phyloP scores from a whole-genome alignment of 495 filamentous ascomycete species.

The Penicillium bovifimosum region DNA sequence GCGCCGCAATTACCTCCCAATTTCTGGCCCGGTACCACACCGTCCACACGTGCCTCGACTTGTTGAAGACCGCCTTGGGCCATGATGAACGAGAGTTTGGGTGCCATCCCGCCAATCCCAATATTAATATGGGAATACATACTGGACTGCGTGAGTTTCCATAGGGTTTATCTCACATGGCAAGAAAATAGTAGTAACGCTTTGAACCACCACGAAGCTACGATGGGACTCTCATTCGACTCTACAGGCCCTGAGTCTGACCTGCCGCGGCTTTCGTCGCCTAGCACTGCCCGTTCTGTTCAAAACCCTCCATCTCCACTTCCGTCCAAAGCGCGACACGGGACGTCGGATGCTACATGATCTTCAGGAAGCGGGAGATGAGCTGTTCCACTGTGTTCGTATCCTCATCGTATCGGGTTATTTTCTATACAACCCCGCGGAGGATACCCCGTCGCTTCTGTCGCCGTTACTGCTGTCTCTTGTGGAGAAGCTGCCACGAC shows the following conservation, averaged over 20 bases:
- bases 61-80: not conserved
- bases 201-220: not conserved
- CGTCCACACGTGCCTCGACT: not conserved
- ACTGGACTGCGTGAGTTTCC: not conserved
- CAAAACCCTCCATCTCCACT: not conserved
- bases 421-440: not conserved
- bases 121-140: not conserved
- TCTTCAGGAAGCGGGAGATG: not conserved
- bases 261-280: not conserved
- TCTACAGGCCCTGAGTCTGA: not conserved
- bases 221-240: not conserved
- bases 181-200: not conserved
- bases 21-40: not conserved
- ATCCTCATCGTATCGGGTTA: not conserved
- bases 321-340: not conserved
- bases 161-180: not conserved
- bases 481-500: not conserved
- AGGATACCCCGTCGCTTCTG: not conserved
- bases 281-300: not conserved
- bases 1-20: not conserved
- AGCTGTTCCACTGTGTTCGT: not conserved
- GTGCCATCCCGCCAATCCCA: not conserved
- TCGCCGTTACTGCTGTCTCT: not conserved
- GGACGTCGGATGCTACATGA: not conserved
- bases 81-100: not conserved